Percentiles rank a stretch among this genome's conserved stretches.
Evolutionary conservation across 192 early-diverging fungal genomes (phyloP).

Genomic region (Backusella psychrophila): DNA sequence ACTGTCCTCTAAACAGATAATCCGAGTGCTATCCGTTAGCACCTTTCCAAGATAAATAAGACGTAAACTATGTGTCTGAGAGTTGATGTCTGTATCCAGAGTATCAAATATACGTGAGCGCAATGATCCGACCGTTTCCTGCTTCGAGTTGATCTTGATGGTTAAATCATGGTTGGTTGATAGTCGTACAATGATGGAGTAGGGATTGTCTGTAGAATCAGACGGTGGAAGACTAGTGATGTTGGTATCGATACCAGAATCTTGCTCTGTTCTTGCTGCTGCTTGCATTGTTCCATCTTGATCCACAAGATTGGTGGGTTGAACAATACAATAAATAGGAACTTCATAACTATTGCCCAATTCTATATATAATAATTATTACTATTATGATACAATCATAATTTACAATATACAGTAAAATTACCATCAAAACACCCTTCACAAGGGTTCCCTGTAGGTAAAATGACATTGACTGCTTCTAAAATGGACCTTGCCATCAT

Average conservation of each 20-base stretch:
- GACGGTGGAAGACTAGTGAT: background rate
- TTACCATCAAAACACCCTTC: slow-evolving; percentile 80
- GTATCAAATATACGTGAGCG: slow-evolving; percentile 19
- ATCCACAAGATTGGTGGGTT: slow-evolving; percentile 51
- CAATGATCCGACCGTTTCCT: slow-evolving; percentile 35
- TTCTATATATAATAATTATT: slow-evolving; percentile 19
- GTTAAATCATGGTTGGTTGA: slow-evolving; percentile 30
- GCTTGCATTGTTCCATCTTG: background rate
- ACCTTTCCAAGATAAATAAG: slow-evolving; percentile 52
- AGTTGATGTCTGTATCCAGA: slow-evolving; percentile 9
- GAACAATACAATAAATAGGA: slow-evolving; percentile 62
- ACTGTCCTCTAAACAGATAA: background rate
- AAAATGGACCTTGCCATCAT: slow-evolving; percentile 62
- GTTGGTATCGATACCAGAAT: background rate
- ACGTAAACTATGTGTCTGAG: slow-evolving; percentile 27
- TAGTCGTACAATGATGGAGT: slow-evolving; percentile 32
- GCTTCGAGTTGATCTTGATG: background rate
- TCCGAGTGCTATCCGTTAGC: slow-evolving; percentile 27
- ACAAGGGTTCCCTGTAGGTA: slow-evolving; percentile 65
- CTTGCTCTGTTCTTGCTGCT: background rate
- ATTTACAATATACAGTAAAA: background rate
- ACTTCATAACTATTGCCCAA: slow-evolving; percentile 69
- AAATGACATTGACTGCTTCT: slow-evolving; percentile 61
- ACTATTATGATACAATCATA: background rate
- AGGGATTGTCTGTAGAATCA: background rate